These are phyloP conservation scores for Stachybotrys elegans DNA, from an alignment of 2,329 filamentous ascomycete genomes.

Conservation along the genomic window DNA sequence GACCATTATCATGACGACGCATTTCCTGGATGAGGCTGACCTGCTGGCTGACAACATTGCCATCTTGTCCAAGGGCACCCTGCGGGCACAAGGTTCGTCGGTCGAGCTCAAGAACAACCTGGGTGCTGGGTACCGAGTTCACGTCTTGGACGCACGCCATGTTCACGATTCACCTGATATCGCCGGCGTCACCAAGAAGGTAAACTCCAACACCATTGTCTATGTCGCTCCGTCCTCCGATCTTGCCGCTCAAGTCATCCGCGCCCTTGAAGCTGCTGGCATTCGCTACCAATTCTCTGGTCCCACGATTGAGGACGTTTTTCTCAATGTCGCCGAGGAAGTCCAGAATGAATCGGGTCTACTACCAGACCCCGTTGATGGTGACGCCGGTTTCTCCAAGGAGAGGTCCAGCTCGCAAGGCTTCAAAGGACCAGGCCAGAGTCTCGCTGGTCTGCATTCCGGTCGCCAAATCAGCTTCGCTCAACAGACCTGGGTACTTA, in stretches of 20 bases:
- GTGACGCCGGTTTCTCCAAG: background rate
- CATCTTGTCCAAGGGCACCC: conserved; percentile 61
- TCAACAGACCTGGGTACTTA: conserved; percentile 56
- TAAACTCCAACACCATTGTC: conserved; percentile 60
- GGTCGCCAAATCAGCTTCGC: conserved; percentile 54
- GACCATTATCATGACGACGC: conserved; percentile 67
- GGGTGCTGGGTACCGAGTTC: conserved; percentile 38
- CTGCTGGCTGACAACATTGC: conserved; percentile 66
- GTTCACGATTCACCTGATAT: conserved; percentile 44
- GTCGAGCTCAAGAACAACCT: conserved; percentile 63
- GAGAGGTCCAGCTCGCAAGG: conserved; percentile 5
- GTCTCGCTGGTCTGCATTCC: conserved; percentile 32
- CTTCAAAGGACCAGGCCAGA: background rate
- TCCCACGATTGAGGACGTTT: conserved; percentile 69
- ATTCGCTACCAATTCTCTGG: conserved; percentile 64
- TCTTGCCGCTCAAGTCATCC: conserved; percentile 64
- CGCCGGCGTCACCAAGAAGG: conserved; percentile 46
- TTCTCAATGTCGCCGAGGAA: conserved; percentile 57
- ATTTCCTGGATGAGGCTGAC: conserved; percentile 74
- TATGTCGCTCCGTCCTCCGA: conserved; percentile 64
- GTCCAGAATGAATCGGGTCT: conserved; percentile 19
- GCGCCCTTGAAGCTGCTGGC: conserved; percentile 56
- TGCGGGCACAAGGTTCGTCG: conserved; percentile 63
- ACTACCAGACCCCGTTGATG: background rate
- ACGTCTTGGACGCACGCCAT: conserved; percentile 16